Conservation (phyloP, 306 rosid genomes). For the Styphnolobium japonicum region DNA sequence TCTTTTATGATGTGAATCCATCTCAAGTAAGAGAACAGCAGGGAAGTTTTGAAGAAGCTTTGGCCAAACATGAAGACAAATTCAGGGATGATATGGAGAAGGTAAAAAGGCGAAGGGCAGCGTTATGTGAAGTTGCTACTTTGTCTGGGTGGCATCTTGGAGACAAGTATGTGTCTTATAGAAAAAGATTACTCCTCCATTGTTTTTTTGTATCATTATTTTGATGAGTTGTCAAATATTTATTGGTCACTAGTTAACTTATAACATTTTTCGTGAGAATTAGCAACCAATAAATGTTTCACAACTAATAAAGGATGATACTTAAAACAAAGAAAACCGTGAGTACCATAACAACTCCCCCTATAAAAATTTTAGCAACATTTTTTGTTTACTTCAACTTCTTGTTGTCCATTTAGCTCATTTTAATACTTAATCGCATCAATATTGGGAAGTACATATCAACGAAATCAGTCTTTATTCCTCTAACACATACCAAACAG, state of each 20-base stretch:
- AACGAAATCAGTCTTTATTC: too few relatives aligned
- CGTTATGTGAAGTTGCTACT: not conserved
- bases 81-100: not conserved
- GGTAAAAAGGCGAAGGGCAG: not conserved
- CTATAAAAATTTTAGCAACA: not conserved
- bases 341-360: not conserved
- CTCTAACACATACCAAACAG: too few relatives aligned
- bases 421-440: too few relatives aligned
- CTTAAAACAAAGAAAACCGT: not conserved
- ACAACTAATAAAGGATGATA: not conserved
- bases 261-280: too few relatives aligned
- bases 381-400: not conserved
- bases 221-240: not conserved
- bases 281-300: not conserved
- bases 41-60: not conserved
- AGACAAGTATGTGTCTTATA: not conserved
- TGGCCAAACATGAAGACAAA: not conserved
- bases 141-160: slow-evolving; percentile 13
- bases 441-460: too few relatives aligned
- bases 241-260: not conserved
- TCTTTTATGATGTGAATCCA: not conserved
- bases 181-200: not conserved
- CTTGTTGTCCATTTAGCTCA: too few relatives aligned
- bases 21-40: not conserved
- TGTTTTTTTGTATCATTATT: not conserved